Evolutionary conservation across 108 stramenopile species (phyloP).

Genomic region (Phaeodactylum tricornutum): DNA sequence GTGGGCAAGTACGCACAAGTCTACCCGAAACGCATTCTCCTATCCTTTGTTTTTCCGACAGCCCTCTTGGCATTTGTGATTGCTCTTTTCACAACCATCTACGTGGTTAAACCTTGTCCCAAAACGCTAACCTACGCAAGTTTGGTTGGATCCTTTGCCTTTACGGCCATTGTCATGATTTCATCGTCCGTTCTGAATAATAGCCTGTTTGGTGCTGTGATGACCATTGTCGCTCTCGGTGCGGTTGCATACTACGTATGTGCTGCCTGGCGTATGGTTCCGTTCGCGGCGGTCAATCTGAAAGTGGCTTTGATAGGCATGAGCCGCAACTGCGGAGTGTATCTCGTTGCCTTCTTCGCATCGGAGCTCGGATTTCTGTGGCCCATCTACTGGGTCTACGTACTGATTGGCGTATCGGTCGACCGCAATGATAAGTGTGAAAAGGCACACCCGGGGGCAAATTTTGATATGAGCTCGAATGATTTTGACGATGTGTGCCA

Average conservation of each 20-base stretch:
- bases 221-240: neutral
- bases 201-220: neutral
- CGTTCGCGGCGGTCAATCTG: constrained; percentile 30
- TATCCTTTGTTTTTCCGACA: constrained; percentile 8
- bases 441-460: neutral
- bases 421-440: constrained; percentile 4
- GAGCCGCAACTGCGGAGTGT: constrained; percentile 28
- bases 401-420: constrained; percentile 9
- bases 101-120: constrained; percentile 1
- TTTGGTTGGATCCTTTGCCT: neutral
- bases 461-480: constrained; percentile 3
- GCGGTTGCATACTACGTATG: constrained; percentile 6
- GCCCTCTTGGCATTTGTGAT: constrained; percentile 6
- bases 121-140: constrained; percentile 1
- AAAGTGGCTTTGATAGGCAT: constrained; percentile 34
- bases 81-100: constrained; percentile 1
- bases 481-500: constrained; percentile 6
- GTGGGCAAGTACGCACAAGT: constrained; percentile 6
- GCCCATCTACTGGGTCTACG: constrained; percentile 51
- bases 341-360: constrained; percentile 23
- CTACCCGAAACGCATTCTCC: constrained; percentile 17
- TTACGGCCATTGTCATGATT: neutral
- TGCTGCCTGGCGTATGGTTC: constrained; percentile 8
- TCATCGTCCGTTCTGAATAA: neutral
- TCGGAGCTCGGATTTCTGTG: constrained; percentile 37